phyloP scores from a whole-genome alignment of 2,329 filamentous ascomycete species.

The Botrytis byssoidea region DNA sequence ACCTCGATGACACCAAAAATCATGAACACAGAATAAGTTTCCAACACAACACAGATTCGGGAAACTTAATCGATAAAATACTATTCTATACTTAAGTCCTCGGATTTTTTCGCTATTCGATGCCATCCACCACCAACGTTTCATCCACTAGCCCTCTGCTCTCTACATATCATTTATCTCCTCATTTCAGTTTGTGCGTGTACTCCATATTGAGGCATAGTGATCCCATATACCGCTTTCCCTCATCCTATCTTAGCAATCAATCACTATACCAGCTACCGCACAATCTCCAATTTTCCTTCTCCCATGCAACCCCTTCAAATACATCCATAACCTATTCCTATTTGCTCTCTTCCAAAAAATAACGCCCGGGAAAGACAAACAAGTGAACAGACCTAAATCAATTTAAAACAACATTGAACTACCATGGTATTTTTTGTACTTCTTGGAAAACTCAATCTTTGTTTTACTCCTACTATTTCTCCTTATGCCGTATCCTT shows the following conservation, averaged over 20 bases:
- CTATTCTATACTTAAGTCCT: not conserved
- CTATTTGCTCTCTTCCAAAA: not conserved
- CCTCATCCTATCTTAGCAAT: not conserved
- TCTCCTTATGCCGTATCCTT: too few relatives aligned
- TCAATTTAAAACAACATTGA: conserved; percentile 13
- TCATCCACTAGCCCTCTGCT: not conserved
- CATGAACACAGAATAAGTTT: not conserved
- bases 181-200: not conserved
- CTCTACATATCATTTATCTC: not conserved
- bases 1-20: not conserved
- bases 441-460: not conserved
- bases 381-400: not conserved
- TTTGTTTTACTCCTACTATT: not conserved
- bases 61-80: not conserved
- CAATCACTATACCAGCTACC: not conserved
- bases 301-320: not conserved
- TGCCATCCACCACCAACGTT: not conserved
- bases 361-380: not conserved
- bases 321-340: not conserved
- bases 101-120: not conserved
- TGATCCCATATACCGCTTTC: not conserved
- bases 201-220: not conserved
- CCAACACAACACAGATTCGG: not conserved
- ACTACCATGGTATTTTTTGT: conserved; percentile 7
- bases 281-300: not conserved